A percentile compares a stretch with the other conserved stretches of the same genome.
phyloP scores from a whole-genome alignment of 192 early-diverging fungal species.

The Entomortierella chlamydospora region DNA sequence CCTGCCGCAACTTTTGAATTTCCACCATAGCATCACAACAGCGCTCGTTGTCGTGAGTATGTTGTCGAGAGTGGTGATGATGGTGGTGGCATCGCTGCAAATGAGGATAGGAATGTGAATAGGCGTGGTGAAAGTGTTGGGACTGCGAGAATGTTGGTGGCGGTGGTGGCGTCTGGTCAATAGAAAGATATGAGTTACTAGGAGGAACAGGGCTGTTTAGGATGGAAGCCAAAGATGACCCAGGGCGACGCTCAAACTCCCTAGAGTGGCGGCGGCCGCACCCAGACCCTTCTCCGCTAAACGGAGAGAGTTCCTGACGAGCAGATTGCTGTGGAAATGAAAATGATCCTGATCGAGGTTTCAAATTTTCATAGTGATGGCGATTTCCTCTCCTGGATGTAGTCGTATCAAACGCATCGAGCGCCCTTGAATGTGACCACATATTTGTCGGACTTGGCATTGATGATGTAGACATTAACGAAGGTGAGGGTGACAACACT shows the following conservation, averaged over 20 bases:
- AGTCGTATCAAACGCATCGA: conserved; percentile 12
- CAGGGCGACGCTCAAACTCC: conserved; percentile 17
- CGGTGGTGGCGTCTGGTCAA: neutral
- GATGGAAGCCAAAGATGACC: conserved; percentile 15
- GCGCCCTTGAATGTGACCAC: conserved; percentile 28
- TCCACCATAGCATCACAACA: conserved; percentile 44
- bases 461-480: conserved; percentile 19
- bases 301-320: neutral
- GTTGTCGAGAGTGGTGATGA: conserved; percentile 15
- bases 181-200: neutral
- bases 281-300: neutral
- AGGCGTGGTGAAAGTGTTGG: neutral
- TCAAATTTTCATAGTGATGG: neutral
- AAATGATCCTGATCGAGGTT: conserved; percentile 5
- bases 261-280: neutral
- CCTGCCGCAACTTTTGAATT: conserved; percentile 39
- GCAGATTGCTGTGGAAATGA: neutral
- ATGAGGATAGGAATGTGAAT: conserved; percentile 16
- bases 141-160: neutral
- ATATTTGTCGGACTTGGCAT: conserved; percentile 36
- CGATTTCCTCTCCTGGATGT: neutral
- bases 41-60: conserved; percentile 6
- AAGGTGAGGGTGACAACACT: conserved; percentile 34
- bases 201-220: neutral
- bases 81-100: conserved; percentile 3